Base-by-base conservation (phyloP, 352 stramenopile genomes). In the Globisporangium canariense region DNA sequence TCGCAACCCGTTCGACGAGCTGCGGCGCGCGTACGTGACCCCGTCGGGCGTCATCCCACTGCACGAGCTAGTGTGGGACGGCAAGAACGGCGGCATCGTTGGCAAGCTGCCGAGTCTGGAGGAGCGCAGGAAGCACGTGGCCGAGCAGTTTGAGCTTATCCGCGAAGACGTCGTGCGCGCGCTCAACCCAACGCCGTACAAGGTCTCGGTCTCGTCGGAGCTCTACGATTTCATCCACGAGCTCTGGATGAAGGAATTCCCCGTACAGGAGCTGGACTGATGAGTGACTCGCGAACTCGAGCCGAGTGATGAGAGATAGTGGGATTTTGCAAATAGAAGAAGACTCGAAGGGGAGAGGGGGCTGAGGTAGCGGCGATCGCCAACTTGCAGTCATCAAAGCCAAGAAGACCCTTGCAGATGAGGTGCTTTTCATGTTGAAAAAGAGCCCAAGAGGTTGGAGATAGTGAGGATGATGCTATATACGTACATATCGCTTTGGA, bases 181-280 rank as follows among this genome's bases (percentile, higher is more conserved):
- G 70, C 70, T 98, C 13, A 99, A 99, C 77, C 96, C 98, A 36
- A 98, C 94, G 46, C 92, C 91, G 25, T 98, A 97, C 82, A 97
- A 98, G 74, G 90, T 98, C 53, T 99, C 72, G 36, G 86, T 95
- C n/a, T 91, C 82, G 58, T 81, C 77, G 53, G 79, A 89, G 30
- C 70, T 93, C 69, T 95, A 93, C 72, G 83, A 96, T 47, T 99
- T 98, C 61, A 94, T 99, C 58, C 97, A 99, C 75, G 77, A 98
- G 62, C 78, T 99, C 41, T 99, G 97, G 97, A 93, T 93, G 79
- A 88, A 90, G 66, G 89, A 97, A 70, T 94, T 89, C 72, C 88
- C 87, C 1, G 88, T 96, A 28, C 69, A 88, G 46, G 88, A 96
- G 69, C 76, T 96, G 38, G 76, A 91, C 54, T 94, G 79, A 79